Evolutionary conservation across 2,329 filamentous ascomycete genomes (phyloP).

Genomic region (Zarea fungicola): DNA sequence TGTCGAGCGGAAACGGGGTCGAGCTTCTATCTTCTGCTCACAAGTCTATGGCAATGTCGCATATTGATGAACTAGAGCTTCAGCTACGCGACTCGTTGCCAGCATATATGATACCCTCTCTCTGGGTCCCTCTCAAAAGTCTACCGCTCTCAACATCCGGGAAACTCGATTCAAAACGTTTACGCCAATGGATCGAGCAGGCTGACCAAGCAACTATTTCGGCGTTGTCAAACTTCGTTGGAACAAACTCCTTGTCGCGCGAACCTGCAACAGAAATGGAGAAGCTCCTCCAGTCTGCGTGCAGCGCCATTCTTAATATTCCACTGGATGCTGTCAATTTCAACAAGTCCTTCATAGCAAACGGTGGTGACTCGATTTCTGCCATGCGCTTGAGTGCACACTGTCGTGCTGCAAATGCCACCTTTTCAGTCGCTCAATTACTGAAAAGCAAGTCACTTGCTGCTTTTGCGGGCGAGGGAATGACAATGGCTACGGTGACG

Average conservation of each 20-base stretch:
- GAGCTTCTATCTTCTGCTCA: background rate
- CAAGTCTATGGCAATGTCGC: background rate
- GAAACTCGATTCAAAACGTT: background rate
- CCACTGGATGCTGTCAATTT: conserved; percentile 5
- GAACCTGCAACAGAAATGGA: conserved; percentile 7
- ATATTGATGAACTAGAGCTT: background rate
- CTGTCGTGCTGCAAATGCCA: background rate
- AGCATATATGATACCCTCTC: background rate
- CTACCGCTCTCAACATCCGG: background rate
- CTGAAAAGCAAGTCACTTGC: background rate
- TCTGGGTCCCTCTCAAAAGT: background rate
- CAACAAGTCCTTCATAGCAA: conserved; percentile 13
- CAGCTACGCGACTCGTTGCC: background rate
- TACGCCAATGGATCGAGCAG: background rate
- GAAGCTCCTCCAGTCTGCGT: conserved; percentile 8
- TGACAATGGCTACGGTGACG: background rate
- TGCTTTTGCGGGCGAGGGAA: background rate
- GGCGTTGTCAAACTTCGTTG: background rate
- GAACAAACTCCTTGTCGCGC: background rate
- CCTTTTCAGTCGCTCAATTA: background rate
- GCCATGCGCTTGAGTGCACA: conserved; percentile 8
- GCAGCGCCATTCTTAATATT: conserved; percentile 10
- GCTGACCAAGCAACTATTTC: background rate
- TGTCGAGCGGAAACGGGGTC: background rate
- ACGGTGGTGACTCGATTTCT: conserved; percentile 15